Base-by-base conservation (phyloP, 495 filamentous ascomycete species). In the Annulohypoxylon bovei region DNA sequence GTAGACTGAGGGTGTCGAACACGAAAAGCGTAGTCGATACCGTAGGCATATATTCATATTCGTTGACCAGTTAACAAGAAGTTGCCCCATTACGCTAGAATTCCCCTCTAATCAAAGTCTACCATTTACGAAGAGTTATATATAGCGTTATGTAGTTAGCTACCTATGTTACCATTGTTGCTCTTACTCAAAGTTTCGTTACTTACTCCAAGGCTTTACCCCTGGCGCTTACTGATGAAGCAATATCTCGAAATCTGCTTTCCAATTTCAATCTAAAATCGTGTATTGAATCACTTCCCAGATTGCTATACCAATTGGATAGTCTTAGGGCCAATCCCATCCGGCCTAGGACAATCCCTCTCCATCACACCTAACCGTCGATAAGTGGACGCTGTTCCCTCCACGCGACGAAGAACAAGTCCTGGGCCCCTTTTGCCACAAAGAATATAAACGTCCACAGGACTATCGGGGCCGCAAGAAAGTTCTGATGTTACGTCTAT, bases 401-500 rank as follows among this genome's bases (percentile, higher is more conserved):
- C 50, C 4, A 68, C 20, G n/a, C 22, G 56, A 18, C 49, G 57
- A 49, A 68, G 56, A 0, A 68, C 57, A 22, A 62, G 56, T 18
- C 56, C 65, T 14, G 65, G 65, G 4, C 65, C 57, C 16, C 28
- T 49, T 18, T 28, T 68, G n/a, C 65, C 65, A 37, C 22, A 3
- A 23, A 68, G 16, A 7, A 68, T 55, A 33, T 68, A 53, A 22
- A 62, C 65, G 2, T 62, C 30, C 35, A 28, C 8, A 0, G 65
- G 65, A 14, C 4, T 47, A n/a, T 56, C 37, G 1, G 39, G 27
- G 4, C 7, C 20, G 16, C 65, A 56, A 25, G 56, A 27, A 18
- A 68, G 25, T 12, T 68, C 65, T 16, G 57, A 56, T 16, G 49
- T 28, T 44, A 68, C 9, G 37, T 68, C 65, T 52, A 68, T 18